Conservation (phyloP, 768 basidiomycete species). For the Termitomyces sp. region DNA sequence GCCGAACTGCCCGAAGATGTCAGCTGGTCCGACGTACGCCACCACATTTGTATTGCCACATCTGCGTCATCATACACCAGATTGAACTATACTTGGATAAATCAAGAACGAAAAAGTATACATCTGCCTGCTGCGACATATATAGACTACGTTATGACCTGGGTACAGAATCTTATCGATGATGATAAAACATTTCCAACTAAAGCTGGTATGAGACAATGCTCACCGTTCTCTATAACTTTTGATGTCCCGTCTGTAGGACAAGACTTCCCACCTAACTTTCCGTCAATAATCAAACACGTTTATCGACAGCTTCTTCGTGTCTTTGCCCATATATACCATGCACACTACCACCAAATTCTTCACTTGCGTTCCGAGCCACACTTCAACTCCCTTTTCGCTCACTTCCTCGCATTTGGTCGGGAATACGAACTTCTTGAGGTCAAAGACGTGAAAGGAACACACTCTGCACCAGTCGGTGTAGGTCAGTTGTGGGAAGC, state of each 20-base stretch:
- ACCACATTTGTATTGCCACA: background rate
- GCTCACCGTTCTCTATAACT: background rate
- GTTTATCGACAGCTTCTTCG: slow-evolving; percentile 95
- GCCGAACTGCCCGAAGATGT: slow-evolving; percentile 88
- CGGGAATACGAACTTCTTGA: slow-evolving; percentile 92
- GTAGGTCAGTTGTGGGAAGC: slow-evolving; percentile 80
- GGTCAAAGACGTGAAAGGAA: slow-evolving; percentile 81
- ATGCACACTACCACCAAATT: slow-evolving; percentile 88
- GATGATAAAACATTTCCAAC: slow-evolving; percentile 93
- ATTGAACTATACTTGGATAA: slow-evolving; percentile 97
- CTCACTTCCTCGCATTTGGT: slow-evolving; percentile 96
- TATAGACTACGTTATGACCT: slow-evolving; percentile 98
- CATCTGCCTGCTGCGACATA: slow-evolving; percentile 93
- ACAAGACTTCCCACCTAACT: slow-evolving; percentile 82
- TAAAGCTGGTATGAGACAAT: slow-evolving; percentile 70
- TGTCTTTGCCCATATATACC: slow-evolving; percentile 97
- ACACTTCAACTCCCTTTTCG: slow-evolving; percentile 96
- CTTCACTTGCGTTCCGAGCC: slow-evolving; percentile 93
- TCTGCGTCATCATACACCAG: slow-evolving; percentile 30
- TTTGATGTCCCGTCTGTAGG: slow-evolving; percentile 37
- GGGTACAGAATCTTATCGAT: slow-evolving; percentile 93
- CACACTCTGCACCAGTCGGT: slow-evolving; percentile 57
- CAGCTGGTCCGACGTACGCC: slow-evolving; percentile 82
- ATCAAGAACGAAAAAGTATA: slow-evolving; percentile 88
- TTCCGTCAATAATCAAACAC: slow-evolving; percentile 90